Conservation (phyloP, 257 asterid genomes). For the Echium plantagineum region DNA sequence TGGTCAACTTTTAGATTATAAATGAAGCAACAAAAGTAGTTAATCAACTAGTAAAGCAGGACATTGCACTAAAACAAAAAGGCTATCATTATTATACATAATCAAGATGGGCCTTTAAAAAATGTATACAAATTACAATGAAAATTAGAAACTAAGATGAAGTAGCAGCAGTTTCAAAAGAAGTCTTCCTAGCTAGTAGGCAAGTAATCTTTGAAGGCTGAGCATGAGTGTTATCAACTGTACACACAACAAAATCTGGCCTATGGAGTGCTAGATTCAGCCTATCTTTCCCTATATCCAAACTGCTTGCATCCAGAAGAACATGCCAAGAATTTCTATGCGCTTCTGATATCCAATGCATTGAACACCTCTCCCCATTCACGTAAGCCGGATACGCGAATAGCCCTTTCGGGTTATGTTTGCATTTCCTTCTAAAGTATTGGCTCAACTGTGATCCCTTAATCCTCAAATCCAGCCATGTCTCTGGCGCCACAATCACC, state of each 20-base stretch:
- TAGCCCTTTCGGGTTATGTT: conserved; percentile 52
- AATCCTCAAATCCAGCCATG: conserved; percentile 77
- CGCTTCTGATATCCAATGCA: conserved; percentile 90
- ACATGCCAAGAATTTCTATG: conserved; percentile 71
- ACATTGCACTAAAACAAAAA: not conserved
- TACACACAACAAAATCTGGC: conserved; percentile 56
- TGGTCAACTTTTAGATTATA: no score
- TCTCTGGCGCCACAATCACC: conserved; percentile 50
- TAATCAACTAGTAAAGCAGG: no score
- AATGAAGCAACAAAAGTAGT: no score
- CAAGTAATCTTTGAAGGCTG: conserved; percentile 52
- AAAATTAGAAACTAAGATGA: conserved; percentile 14
- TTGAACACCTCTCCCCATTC: conserved; percentile 36
- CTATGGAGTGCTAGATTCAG: conserved; percentile 48
- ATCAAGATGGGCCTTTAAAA: not conserved
- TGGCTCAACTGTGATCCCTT: conserved; percentile 80
- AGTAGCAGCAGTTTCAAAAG: conserved; percentile 38
- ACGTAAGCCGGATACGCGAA: conserved; percentile 47
- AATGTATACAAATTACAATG: not conserved
- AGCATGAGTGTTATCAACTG: conserved; percentile 33
- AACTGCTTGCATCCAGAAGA: conserved; percentile 44
- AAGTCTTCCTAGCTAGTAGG: conserved; percentile 49
- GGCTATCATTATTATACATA: not conserved
- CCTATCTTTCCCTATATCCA: conserved; percentile 38
- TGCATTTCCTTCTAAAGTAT: conserved; percentile 58